Evolutionary conservation across 768 basidiomycete genomes (phyloP), one percentile per base, ranked within the genome.

Genomic region (Boletellus ananas): DNA sequence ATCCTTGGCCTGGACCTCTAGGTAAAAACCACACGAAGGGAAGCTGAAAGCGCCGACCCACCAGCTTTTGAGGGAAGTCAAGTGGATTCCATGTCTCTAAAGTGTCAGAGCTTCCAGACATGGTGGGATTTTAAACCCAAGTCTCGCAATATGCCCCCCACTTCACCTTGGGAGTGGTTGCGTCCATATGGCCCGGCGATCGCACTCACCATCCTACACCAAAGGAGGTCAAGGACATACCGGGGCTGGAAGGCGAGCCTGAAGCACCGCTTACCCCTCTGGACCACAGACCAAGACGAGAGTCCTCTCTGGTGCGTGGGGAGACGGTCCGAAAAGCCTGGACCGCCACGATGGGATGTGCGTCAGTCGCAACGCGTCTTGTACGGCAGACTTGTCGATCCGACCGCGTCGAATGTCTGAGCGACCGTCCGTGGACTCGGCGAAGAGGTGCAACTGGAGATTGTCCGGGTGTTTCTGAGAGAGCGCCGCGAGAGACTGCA

Each of bases 241-340:
- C 39, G 8, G 27, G 8, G 38, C 4, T 11, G 16, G 34, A 10
- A 39, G 18, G 10, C 36, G 33, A 55, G 34, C 0, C 27, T 48
- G 47, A 1, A 18, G 49, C 21, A 67, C 81, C 59, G 67, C 84
- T 60, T 66, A 91, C 90, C 76, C 75, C 53, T 91, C 86, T n/a
- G 90, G 91, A 23, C 90, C 90, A 66, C 87, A 93, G 4, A 93
- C 79, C 12, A 93, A 67, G 61, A 92, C 85, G 49, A 92, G 63
- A 6, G 74, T 68, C 39, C 71, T 79, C 46, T 66, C 66, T 43
- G 58, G 54, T 31, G 48, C 12, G 10, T 47, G 38, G 29, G 51
- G 21, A 51, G 57, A 43, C 38, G 31, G 18, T 12, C 45, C 52
- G 38, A 62, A 65, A 42, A 67, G 43, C 20, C 46, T 47, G 43